These are phyloP conservation scores for Diaporthe citrichinensis DNA, from an alignment of 2,329 filamentous ascomycete species.

Conservation along the genomic window DNA sequence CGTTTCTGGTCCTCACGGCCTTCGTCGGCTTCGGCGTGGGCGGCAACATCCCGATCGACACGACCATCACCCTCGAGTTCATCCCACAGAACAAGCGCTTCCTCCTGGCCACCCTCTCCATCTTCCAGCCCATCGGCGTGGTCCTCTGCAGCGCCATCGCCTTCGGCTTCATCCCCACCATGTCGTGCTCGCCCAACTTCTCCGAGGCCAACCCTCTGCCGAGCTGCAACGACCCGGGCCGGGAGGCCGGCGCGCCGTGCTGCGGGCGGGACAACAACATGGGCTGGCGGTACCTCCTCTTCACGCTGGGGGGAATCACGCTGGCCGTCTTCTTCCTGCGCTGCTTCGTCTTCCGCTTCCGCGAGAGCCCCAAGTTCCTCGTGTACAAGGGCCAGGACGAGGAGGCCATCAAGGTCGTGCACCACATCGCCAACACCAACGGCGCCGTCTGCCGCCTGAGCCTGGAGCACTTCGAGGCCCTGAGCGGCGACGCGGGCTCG, in stretches of 20 bases:
- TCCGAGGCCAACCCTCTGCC: slow-evolving; percentile 57
- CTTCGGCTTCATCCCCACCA: slow-evolving; percentile 66
- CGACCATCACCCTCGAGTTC: slow-evolving; percentile 69
- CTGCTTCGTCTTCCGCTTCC: slow-evolving; percentile 67
- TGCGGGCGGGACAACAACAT: slow-evolving; percentile 61
- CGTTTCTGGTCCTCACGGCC: slow-evolving; percentile 66
- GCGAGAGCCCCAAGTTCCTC: slow-evolving; percentile 58
- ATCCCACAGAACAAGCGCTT: slow-evolving; percentile 66
- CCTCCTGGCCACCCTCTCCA: slow-evolving; percentile 64
- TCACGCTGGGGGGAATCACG: slow-evolving; percentile 67
- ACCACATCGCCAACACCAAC: slow-evolving; percentile 53
- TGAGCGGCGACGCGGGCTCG: slow-evolving; percentile 37
- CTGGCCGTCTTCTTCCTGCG: slow-evolving; percentile 68
- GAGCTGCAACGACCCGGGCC: slow-evolving; percentile 56
- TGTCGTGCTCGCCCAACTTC: slow-evolving; percentile 66
- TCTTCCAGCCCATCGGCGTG: slow-evolving; percentile 70
- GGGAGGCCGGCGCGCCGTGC: slow-evolving; percentile 45
- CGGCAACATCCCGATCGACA: slow-evolving; percentile 69
- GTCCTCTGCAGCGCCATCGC: slow-evolving; percentile 65
- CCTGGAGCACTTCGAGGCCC: slow-evolving; percentile 44
- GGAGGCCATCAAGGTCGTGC: slow-evolving; percentile 58
- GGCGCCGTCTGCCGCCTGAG: slow-evolving; percentile 47
- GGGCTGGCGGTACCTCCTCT: slow-evolving; percentile 72
- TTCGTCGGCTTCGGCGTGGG: slow-evolving; percentile 67
- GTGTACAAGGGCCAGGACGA: slow-evolving; percentile 54